Base-by-base conservation (phyloP, 2,329 filamentous ascomycete species). In the Escovopsis sp. region DNA sequence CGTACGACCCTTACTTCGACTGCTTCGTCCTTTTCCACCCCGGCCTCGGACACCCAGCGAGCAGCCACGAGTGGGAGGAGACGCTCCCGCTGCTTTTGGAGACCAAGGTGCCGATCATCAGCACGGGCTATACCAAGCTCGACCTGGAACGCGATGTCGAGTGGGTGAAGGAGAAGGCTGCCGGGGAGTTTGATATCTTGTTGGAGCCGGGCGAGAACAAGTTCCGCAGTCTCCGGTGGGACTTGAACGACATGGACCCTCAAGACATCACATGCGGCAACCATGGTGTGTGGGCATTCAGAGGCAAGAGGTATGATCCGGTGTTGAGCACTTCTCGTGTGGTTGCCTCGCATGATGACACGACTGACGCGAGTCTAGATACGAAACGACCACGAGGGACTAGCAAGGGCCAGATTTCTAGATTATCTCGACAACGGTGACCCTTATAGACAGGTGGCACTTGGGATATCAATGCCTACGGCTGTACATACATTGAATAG, bases 1-100 rank as follows among this genome's bases (percentile, higher is more conserved):
- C 93, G 0, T 95, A 93, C 58, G 91, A 98, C 58, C 91, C 91
- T 1, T 98, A 98, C 66, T 94, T 98, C 61, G 91, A 98, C 68
- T 91, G 85, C 62, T 94, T 98, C 58, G 80, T 98, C 55, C 74
- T 95, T 41, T 98, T 96, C 71, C 93, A 98, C 57, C 93, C 93
- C 0, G 93, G 93, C 8, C 73, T 98, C 15, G 93, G 91, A 11
- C 91, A 98, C 60, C 88, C 93, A 1, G 86, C 88, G 12, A 89
- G 82, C 56, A 85, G 84, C 41, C 85, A 94, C 55, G 91, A 98
- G 61, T 98, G 93, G 91, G 75, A 82, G 45, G 80, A 89, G 53
- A 96, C 91, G 0, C 64, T 98, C 7, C 91, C 91, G 2, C 72
- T 87, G 54, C 73, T 98, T 26, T 70, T 98, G 18, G 88, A 95